Conservation (phyloP, 2,329 filamentous ascomycete genomes). For the Alternaria hordeiaustralica region DNA sequence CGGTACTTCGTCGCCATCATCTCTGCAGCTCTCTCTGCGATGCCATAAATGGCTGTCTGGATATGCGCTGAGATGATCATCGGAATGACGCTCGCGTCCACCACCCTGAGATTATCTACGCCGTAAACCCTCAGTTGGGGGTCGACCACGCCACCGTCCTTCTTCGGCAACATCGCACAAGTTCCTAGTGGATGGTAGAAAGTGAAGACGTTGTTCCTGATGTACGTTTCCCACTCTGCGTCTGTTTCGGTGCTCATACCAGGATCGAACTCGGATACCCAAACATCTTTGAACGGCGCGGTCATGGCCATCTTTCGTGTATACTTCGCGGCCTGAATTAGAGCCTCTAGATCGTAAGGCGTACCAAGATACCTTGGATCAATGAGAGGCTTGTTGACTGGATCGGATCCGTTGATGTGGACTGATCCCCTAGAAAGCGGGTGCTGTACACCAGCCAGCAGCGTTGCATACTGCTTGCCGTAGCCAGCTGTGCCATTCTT, state of each 20-base stretch:
- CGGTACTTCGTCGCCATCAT: constrained; percentile 19
- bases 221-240: constrained; percentile 25
- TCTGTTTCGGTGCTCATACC: constrained; percentile 23
- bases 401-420: constrained; percentile 24
- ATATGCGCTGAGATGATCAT: constrained; percentile 27
- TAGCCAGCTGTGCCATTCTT: constrained; percentile 28
- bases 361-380: constrained; percentile 29
- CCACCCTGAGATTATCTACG: constrained; percentile 12
- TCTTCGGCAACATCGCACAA: constrained; percentile 34
- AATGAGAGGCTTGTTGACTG: constrained; percentile 20
- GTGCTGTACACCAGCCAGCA: constrained; percentile 40
- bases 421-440: constrained; percentile 35
- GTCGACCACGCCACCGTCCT: constrained; percentile 27
- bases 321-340: constrained; percentile 20
- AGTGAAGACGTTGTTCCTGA: constrained; percentile 16
- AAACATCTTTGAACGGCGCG: constrained; percentile 33
- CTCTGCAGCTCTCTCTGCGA: constrained; percentile 32
- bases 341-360: constrained; percentile 25
- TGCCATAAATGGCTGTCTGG: constrained; percentile 34
- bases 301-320: constrained; percentile 30
- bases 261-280: constrained; percentile 37
- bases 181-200: constrained; percentile 43
- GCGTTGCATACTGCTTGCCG: constrained; percentile 31
- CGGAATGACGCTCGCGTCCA: constrained; percentile 30
- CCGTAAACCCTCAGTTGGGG: constrained; percentile 27